A percentile compares a stretch with the other conserved stretches of the same genome.
These are phyloP conservation scores for Pyrus communis DNA, from an alignment of 306 rosid species.

Conservation along the genomic window DNA sequence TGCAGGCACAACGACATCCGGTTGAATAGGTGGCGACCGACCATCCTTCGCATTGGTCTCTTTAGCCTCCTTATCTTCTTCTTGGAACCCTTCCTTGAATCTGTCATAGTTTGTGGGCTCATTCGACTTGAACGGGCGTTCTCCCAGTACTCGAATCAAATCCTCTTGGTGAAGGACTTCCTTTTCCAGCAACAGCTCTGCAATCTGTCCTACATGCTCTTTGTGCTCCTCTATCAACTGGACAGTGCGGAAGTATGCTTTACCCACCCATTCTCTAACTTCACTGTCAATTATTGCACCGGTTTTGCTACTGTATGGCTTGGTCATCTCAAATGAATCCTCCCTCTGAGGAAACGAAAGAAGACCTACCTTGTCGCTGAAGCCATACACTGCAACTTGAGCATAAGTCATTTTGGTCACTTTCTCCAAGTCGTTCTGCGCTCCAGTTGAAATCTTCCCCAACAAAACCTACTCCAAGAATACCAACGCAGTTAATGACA, in stretches of 20 bases:
- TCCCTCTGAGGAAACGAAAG: conserved; percentile 37
- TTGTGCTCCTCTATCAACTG: conserved; percentile 32
- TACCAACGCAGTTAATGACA: neutral
- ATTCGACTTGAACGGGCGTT: conserved; percentile 22
- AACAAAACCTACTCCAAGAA: conserved; percentile 25
- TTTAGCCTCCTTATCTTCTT: conserved; percentile 12
- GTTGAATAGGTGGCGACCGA: neutral
- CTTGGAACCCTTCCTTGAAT: conserved; percentile 28
- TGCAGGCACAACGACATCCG: neutral
- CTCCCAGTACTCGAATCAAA: conserved; percentile 30
- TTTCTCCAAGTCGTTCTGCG: conserved; percentile 39
- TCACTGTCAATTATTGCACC: conserved; percentile 34
- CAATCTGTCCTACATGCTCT: conserved; percentile 23
- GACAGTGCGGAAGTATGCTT: conserved; percentile 28
- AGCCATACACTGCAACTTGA: conserved; percentile 33
- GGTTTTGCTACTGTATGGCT: conserved; percentile 38
- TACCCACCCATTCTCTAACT: conserved; percentile 40
- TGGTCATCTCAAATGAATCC: conserved; percentile 21
- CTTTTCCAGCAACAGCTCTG: conserved; percentile 35
- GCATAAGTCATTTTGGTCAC: conserved; percentile 45
- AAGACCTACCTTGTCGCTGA: conserved; percentile 37
- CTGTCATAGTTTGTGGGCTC: conserved; percentile 28
- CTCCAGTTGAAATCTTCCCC: conserved; percentile 41
- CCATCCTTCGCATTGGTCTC: neutral
- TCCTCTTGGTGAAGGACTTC: conserved; percentile 40